Base-by-base conservation (phyloP, 176 grass and related monocot genomes). In the Bothriochloa decipiens region DNA sequence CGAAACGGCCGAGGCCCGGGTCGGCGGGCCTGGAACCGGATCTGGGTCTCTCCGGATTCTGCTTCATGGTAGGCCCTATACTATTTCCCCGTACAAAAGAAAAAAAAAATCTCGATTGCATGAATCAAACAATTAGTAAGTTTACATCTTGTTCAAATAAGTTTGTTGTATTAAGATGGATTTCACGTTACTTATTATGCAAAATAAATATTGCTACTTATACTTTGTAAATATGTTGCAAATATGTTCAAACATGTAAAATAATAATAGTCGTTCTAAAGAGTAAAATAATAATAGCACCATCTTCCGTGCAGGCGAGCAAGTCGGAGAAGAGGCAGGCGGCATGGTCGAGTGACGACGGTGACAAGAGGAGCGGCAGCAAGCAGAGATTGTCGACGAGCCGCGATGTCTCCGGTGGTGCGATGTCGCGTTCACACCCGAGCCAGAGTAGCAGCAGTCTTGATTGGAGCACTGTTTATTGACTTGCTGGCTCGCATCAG, bases 11-110 rank as follows among this genome's bases (percentile, higher is more conserved):
- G 4, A 77, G 76, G 63, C 16, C 62, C 11, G 70, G 69, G 10
- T 65, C 66, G 13, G 50, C 60, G 4, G 82, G 43, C 2, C 22
- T 43, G 12, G 20, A 17, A 10, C 0, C 49, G 7, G 68, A 37
- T 6, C 71, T 64, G 10, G 60, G 45, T 58, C 13, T 75, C 11
- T 63, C 82, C 3, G 73, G 55, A 50, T 89, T 85, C 18, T 69
- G 81, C 53, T 79, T 85, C 78, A 68, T 84, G 84, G 92, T 91
- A 75, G 15, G 15, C 4, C 40, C n/a, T n/a, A n/a, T n/a, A n/a
- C n/a, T n/a, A n/a, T n/a, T n/a, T n/a, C n/a, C n/a, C n/a, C n/a
- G n/a, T n/a, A n/a, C n/a, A n/a, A n/a, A n/a, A n/a, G n/a, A n/a
- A n/a, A n/a, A n/a, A n/a, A n/a, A n/a, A n/a, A n/a, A n/a, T n/a